Base-by-base conservation (phyloP, 177 flowering plant species). In the Vitis hybrid region DNA sequence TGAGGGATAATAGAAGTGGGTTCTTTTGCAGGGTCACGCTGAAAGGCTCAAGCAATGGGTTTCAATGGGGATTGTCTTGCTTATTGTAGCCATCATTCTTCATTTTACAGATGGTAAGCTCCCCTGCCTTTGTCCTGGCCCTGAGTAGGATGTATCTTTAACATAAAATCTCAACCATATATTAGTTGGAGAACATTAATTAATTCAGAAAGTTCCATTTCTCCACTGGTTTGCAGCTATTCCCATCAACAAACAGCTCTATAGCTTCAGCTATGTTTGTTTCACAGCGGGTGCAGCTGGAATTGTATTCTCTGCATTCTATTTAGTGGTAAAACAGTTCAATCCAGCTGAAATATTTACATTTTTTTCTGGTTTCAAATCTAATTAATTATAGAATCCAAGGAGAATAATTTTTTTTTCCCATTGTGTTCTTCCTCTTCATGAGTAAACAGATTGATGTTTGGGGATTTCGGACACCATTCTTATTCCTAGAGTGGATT, bases 1-100 rank as follows among this genome's bases (percentile, higher is more conserved):
- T 62, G 14, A 62, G 52, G n/a, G 18, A 52, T 19, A 50, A 24
- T 62, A 2, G 14, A 67, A 3, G 4, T 32, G 52, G 12, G 58
- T 4, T 54, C 13, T 55, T 46, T 56, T 70, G 60, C 84, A 90
- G 93, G 83, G 81, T 72, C 89, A 91, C 55, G 59, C 75, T 6
- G 91, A 89, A 73, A 82, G 96, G 83, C 93, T 91, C 6, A 91
- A 86, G 79, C 96, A 91, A 8, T 91, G 96, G 96, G 74, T 85
- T 11, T 74, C 84, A 9, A 84, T 85, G 86, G 91, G 78, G 9
- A 8, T 89, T 11, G 82, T 67, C 55, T 81, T 91, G 52, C 75
- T 85, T 15, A 61, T 82, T 4, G 4, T 87, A 18, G 97, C 81
- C 67, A 68, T 84, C 49, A 79, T 87, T 72, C 91, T 91, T 71